Evolutionary conservation across 176 grass and related monocot species (phyloP).

Genomic region (Aegilops sharonensis): DNA sequence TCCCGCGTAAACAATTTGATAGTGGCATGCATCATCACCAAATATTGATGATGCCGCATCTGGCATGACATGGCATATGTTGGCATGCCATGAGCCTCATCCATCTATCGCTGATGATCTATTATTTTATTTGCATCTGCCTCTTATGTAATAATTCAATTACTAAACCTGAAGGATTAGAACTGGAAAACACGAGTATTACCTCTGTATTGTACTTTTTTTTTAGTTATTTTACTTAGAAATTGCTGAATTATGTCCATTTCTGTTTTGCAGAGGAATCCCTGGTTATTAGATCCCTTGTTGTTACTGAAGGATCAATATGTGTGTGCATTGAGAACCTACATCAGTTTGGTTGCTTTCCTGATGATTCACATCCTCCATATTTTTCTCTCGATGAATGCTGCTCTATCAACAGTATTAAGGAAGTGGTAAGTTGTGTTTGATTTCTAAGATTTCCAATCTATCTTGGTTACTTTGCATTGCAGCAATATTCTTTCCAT

Average conservation of each 20-base stretch:
- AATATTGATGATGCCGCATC: conserved; percentile 8
- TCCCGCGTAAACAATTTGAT: not conserved
- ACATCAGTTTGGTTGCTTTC: conserved; percentile 60
- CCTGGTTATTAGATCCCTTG: conserved; percentile 55
- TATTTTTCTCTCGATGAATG: conserved; percentile 70
- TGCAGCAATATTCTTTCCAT: not conserved
- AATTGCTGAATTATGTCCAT: conserved; percentile 28
- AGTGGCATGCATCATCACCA: not conserved
- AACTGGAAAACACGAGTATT: not conserved
- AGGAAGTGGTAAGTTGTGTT: conserved; percentile 73
- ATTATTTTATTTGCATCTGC: conserved; percentile 7
- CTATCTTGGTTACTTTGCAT: conserved; percentile 20
- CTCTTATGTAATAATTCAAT: not conserved
- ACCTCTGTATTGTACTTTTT: not conserved
- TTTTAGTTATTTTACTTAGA: not conserved
- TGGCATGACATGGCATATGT: not conserved
- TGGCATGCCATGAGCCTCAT: not conserved
- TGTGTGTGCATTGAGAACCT: conserved; percentile 84
- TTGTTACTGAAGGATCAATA: conserved; percentile 61
- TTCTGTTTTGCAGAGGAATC: conserved; percentile 55
- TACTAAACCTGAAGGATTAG: not conserved
- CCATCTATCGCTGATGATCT: not conserved
- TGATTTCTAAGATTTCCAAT: conserved; percentile 26
- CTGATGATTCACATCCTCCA: conserved; percentile 43
- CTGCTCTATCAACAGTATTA: conserved; percentile 65